phyloP scores from a whole-genome alignment of 148 eudicot genomes.

The Talinum fruticosum region DNA sequence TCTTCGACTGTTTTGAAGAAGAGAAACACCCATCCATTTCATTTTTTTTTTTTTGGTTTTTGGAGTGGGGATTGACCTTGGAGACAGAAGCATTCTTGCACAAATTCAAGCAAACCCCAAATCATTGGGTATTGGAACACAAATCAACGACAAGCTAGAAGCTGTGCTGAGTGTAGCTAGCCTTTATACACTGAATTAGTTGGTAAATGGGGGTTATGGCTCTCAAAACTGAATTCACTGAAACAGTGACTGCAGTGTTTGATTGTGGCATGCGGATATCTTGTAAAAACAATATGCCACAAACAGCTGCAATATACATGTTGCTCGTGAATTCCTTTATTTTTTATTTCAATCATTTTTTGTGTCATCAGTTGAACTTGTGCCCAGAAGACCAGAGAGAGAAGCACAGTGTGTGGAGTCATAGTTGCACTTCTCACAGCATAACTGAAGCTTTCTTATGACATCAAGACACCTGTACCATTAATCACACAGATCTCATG shows the following conservation, averaged over 20 bases:
- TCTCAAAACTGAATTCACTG: background rate
- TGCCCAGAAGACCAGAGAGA: slow-evolving; percentile 61
- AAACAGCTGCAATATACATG: background rate
- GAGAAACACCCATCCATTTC: too few species aligned
- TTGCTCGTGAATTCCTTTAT: background rate
- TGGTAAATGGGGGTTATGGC: background rate
- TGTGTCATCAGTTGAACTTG: slow-evolving; percentile 5
- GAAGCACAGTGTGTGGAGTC: slow-evolving; percentile 87
- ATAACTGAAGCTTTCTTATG: slow-evolving; percentile 41
- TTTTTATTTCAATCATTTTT: background rate
- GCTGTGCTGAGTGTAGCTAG: background rate
- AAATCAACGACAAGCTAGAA: background rate
- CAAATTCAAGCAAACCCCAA: background rate
- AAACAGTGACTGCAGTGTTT: background rate
- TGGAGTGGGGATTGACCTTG: too few species aligned
- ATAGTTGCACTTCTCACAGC: slow-evolving; percentile 68
- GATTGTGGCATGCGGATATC: background rate
- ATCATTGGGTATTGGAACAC: background rate
- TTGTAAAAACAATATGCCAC: background rate
- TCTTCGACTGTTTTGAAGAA: too few species aligned
- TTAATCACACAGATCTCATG: background rate
- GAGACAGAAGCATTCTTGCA: too few species aligned
- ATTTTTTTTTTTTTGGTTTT: too few species aligned
- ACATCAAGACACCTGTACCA: slow-evolving; percentile 37
- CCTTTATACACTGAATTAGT: background rate